A percentile compares a stretch with the other conserved stretches of the same genome.
Conservation (phyloP, 1,139 yeast genomes). For the Sugiyamaella paludigena region DNA sequence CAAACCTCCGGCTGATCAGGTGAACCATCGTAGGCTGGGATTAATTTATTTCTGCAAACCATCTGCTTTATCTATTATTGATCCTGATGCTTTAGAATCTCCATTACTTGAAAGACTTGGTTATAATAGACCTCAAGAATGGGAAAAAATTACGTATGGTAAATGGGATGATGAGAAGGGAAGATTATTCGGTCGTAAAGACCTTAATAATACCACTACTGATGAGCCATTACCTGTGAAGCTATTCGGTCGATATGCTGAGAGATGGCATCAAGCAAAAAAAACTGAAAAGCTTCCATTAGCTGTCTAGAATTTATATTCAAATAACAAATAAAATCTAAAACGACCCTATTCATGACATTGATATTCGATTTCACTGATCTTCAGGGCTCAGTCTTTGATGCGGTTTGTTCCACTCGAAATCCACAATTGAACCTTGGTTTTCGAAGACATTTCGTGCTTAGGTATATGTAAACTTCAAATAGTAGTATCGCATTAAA, state of each 20-base stretch:
- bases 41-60: constrained; percentile 48
- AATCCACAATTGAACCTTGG: too few relatives aligned
- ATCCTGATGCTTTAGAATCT: constrained; percentile 44
- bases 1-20: constrained; percentile 48
- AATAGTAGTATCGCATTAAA: too few relatives aligned
- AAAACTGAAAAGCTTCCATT: not conserved
- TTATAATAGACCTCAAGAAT: constrained; percentile 37
- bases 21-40: constrained; percentile 41
- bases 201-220: constrained; percentile 33
- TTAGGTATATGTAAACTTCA: too few relatives aligned
- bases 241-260: constrained; percentile 43
- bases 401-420: too few relatives aligned
- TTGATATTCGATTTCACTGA: too few relatives aligned
- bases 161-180: constrained; percentile 47
- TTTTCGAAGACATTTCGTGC: too few relatives aligned
- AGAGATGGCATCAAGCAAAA: constrained; percentile 43
- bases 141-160: constrained; percentile 42
- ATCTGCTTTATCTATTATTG: constrained; percentile 37
- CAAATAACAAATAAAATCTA: too few relatives aligned
- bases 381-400: too few relatives aligned
- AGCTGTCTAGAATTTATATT: too few relatives aligned
- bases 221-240: constrained; percentile 44
- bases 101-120: constrained; percentile 42
- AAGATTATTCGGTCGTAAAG: constrained; percentile 41
- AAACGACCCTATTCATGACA: too few relatives aligned